These are phyloP conservation scores for Xylariaceae sp. DNA, from an alignment of 2,329 filamentous ascomycete genomes.

Conservation along the genomic window DNA sequence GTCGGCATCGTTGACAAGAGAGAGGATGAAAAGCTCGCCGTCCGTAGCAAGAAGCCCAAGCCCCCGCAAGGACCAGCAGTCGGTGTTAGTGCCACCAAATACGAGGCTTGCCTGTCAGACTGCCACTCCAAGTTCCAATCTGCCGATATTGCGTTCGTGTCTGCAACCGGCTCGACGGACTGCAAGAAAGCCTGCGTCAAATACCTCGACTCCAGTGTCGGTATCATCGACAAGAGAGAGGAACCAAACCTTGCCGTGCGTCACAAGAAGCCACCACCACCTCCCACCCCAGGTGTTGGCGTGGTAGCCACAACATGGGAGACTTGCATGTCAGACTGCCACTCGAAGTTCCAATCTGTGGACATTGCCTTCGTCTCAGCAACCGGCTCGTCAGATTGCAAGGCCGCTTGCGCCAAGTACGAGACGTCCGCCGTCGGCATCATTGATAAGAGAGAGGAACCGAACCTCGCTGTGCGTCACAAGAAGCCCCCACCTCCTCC, in stretches of 20 bases:
- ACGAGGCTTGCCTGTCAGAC: constrained; percentile 3
- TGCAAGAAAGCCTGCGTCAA: constrained; percentile 1
- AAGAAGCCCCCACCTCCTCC: not conserved
- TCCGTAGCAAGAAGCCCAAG: not conserved
- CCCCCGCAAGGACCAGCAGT: not conserved
- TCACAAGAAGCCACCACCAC: not conserved
- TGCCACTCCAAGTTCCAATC: constrained; percentile 1
- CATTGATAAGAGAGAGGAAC: constrained; percentile 4
- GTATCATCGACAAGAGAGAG: constrained; percentile 7
- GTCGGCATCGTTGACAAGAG: not conserved
- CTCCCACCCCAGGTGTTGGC: not conserved
- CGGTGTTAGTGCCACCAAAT: not conserved
- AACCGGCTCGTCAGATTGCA: not conserved
- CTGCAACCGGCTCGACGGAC: not conserved
- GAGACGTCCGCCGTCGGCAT: not conserved
- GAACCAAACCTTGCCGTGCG: not conserved
- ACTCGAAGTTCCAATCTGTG: not conserved
- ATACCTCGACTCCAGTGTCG: not conserved
- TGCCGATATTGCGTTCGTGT: not conserved
- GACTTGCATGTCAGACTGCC: constrained; percentile 5
- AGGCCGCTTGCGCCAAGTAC: not conserved
- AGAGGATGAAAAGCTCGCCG: not conserved
- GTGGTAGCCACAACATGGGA: not conserved
- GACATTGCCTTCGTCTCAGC: constrained; percentile 2
- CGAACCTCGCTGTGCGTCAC: not conserved